These are phyloP conservation scores for Tylopilus sp. DNA, from an alignment of 1,284 basidiomycete species.

Conservation along the genomic window DNA sequence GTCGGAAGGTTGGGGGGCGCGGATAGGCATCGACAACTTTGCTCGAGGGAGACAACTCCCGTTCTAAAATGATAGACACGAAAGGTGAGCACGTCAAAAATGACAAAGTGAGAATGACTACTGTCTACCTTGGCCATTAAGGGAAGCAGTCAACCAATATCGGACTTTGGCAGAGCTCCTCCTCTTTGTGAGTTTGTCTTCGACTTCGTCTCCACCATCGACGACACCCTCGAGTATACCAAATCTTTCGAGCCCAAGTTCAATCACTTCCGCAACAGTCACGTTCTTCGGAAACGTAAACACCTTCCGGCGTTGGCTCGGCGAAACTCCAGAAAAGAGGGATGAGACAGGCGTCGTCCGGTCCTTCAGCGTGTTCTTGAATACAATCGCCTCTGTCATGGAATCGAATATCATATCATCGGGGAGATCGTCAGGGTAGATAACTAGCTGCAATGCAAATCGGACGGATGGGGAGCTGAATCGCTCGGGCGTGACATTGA, in stretches of 20 bases:
- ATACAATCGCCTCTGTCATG: slow-evolving; percentile 84
- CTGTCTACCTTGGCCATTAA: slow-evolving; percentile 59
- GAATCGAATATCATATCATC: slow-evolving; percentile 93
- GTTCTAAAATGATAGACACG: slow-evolving; percentile 47
- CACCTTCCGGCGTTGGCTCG: slow-evolving; percentile 63
- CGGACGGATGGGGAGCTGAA: slow-evolving; percentile 76
- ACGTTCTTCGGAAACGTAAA: slow-evolving; percentile 89
- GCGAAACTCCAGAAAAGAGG: slow-evolving; percentile 50
- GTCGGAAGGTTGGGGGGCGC: slow-evolving; percentile 67
- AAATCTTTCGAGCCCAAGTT: slow-evolving; percentile 85
- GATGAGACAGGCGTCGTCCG: slow-evolving; percentile 41
- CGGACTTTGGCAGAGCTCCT: slow-evolving; percentile 74
- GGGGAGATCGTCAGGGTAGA: slow-evolving; percentile 85
- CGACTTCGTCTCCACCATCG: slow-evolving; percentile 95
- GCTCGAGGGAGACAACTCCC: slow-evolving; percentile 69
- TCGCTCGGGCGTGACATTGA: slow-evolving; percentile 58
- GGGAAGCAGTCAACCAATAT: slow-evolving; percentile 66
- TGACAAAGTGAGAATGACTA: not conserved
- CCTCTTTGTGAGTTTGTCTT: slow-evolving; percentile 82
- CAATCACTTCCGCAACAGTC: slow-evolving; percentile 94
- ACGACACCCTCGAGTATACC: slow-evolving; percentile 94
- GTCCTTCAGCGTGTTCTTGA: slow-evolving; percentile 62
- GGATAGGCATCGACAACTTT: slow-evolving; percentile 82
- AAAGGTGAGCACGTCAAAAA: slow-evolving; percentile 11
- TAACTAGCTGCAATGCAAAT: slow-evolving; percentile 82